Conservation (phyloP, 1,284 basidiomycete genomes). For the Cryptococcus sp. region DNA sequence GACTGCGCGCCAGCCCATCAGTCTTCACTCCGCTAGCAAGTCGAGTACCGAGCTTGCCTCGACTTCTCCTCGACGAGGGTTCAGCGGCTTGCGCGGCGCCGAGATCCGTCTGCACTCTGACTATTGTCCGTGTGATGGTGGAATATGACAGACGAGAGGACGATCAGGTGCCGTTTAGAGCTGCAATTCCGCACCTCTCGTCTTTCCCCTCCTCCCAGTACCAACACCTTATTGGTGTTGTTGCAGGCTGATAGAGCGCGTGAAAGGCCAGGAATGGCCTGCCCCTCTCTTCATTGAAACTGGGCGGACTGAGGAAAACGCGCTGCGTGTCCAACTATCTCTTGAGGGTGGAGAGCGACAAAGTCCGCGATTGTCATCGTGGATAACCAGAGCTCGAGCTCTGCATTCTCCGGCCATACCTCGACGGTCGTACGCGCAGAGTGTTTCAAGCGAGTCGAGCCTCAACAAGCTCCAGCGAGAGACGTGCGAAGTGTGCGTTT, state of each 20-base stretch:
- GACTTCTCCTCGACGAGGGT: not conserved
- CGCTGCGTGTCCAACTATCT: not conserved
- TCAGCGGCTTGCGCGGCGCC: not conserved
- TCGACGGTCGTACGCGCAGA: not conserved
- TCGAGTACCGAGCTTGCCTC: not conserved
- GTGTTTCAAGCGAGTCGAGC: not conserved
- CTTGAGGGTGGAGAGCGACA: not conserved
- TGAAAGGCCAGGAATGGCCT: not conserved
- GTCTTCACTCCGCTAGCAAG: not conserved
- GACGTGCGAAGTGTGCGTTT: not conserved
- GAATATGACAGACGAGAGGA: not conserved
- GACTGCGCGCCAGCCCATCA: not conserved
- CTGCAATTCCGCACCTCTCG: slow-evolving; percentile 12
- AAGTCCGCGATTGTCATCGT: slow-evolving; percentile 2
- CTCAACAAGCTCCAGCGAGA: not conserved
- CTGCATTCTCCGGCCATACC: not conserved
- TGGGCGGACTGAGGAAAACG: not conserved
- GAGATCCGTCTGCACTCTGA: not conserved
- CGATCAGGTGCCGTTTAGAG: slow-evolving; percentile 7
- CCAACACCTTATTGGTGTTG: not conserved
- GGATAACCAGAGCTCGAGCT: not conserved
- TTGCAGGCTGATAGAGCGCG: not conserved
- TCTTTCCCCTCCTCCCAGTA: not conserved
- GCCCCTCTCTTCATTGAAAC: not conserved
- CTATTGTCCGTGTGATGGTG: not conserved